Evolutionary conservation across 306 rosid species (phyloP).

Genomic region (Morella rubra): DNA sequence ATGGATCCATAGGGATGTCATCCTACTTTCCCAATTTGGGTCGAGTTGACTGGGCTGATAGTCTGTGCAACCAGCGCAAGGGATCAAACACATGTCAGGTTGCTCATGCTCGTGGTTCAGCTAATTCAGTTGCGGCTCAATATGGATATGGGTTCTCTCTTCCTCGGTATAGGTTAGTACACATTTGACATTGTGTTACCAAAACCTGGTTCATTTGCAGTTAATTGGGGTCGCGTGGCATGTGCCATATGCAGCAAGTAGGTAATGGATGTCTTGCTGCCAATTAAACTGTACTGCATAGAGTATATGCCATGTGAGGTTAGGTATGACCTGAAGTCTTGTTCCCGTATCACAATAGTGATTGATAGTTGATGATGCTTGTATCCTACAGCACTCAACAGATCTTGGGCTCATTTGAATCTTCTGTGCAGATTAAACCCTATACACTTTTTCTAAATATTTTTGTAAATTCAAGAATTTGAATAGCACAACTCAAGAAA

Average conservation of each 20-base stretch:
- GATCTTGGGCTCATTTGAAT: neutral
- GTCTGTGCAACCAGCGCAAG: slow-evolving; percentile 24
- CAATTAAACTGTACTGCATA: neutral
- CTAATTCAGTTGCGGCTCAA: slow-evolving; percentile 25
- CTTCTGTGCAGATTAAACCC: neutral
- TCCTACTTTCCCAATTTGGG: slow-evolving; percentile 33
- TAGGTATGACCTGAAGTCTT: neutral
- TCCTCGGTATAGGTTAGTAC: slow-evolving; percentile 71
- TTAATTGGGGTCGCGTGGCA: neutral
- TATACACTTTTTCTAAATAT: neutral
- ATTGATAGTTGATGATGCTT: neutral
- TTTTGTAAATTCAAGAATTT: neutral
- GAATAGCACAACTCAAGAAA: neutral
- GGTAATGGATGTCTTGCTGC: neutral
- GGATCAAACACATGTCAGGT: slow-evolving; percentile 27
- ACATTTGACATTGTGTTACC: neutral
- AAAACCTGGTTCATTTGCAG: neutral
- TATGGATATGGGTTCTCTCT: slow-evolving; percentile 47
- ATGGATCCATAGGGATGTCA: slow-evolving; percentile 26
- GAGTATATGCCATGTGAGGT: neutral
- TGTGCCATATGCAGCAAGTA: neutral
- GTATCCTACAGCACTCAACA: neutral
- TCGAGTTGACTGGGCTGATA: slow-evolving; percentile 31
- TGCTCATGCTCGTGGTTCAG: slow-evolving; percentile 14
- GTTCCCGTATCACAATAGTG: neutral